Percentiles rank a stretch among this genome's conserved stretches.
phyloP scores from a whole-genome alignment of 1,284 basidiomycete genomes.

The Schizophyllum amplum region DNA sequence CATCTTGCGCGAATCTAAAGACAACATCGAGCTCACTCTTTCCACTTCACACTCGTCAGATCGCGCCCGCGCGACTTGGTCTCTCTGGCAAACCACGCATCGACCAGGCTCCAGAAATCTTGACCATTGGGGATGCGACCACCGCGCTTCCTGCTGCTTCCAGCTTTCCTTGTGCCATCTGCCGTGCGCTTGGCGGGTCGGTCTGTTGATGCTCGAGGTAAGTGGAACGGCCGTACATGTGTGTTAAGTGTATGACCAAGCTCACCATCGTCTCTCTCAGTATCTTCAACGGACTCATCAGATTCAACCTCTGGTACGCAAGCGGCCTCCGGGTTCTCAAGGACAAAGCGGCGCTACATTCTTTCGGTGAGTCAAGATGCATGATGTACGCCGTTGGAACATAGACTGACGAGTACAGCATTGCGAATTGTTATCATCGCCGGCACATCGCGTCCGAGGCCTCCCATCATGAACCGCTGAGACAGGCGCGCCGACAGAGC shows the following conservation, averaged over 20 bases:
- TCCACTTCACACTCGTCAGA: slow-evolving; percentile 2
- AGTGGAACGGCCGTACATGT: too few species aligned
- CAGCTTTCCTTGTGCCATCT: not conserved
- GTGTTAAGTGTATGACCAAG: too few species aligned
- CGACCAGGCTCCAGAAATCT: slow-evolving; percentile 6
- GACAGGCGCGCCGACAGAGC: too few species aligned
- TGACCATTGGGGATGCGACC: slow-evolving; percentile 3
- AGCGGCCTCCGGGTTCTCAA: not conserved
- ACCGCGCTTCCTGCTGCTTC: not conserved
- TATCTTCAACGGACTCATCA: not conserved
- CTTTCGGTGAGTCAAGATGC: not conserved
- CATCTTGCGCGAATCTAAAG: too few species aligned
- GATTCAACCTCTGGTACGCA: slow-evolving; percentile 1
- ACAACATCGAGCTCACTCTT: not conserved
- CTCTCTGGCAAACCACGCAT: slow-evolving; percentile 1
- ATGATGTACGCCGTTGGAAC: too few species aligned
- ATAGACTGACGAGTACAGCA: not conserved
- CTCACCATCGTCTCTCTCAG: too few species aligned
- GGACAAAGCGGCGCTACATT: slow-evolving; percentile 1
- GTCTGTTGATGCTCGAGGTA: not conserved
- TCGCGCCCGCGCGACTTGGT: slow-evolving; percentile 1
- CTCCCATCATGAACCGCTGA: too few species aligned
- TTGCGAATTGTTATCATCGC: not conserved
- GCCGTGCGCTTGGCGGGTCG: slow-evolving; percentile 2
- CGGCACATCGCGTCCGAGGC: too few species aligned